These are phyloP conservation scores for Pseudogymnoascus sp. DNA, from an alignment of 2,329 filamentous ascomycete genomes.

Conservation along the genomic window DNA sequence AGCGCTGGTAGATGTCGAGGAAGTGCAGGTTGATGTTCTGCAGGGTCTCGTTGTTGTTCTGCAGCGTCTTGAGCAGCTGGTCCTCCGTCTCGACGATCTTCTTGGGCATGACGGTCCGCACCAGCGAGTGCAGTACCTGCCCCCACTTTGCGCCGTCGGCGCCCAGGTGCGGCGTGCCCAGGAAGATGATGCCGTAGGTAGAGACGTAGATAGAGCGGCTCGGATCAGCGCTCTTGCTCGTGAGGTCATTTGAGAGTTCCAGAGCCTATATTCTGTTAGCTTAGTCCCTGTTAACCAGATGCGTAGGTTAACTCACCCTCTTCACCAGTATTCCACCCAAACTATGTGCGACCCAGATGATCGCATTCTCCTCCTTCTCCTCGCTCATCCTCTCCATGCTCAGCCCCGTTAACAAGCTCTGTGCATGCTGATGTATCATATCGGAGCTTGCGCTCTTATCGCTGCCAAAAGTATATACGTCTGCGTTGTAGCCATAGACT, in stretches of 20 bases:
- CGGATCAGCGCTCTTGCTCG: conserved; percentile 50
- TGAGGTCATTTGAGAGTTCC: conserved; percentile 55
- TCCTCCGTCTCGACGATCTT: conserved; percentile 59
- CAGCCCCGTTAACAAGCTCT: conserved; percentile 55
- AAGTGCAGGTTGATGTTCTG: conserved; percentile 68
- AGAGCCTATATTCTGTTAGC: conserved; percentile 35
- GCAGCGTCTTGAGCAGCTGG: conserved; percentile 60
- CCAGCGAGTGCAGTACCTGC: conserved; percentile 57
- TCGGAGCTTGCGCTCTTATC: conserved; percentile 53
- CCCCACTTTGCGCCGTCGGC: conserved; percentile 62
- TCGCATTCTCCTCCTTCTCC: conserved; percentile 50
- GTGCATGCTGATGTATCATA: conserved; percentile 61
- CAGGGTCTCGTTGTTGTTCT: conserved; percentile 63
- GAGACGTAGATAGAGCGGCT: conserved; percentile 62
- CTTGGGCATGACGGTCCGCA: conserved; percentile 53
- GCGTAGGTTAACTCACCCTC: conserved; percentile 26
- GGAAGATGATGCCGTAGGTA: conserved; percentile 67
- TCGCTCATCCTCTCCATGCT: conserved; percentile 53
- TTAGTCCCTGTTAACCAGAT: neutral
- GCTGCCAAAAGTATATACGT: conserved; percentile 41
- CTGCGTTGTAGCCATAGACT: conserved; percentile 68
- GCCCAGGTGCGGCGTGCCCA: conserved; percentile 68
- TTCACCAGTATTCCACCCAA: conserved; percentile 67
- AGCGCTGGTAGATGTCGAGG: conserved; percentile 59
- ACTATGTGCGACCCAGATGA: conserved; percentile 69